A percentile compares a stretch with the other conserved stretches of the same genome.
Conservation (phyloP, 257 asterid species). For the Solanum sitiens region DNA sequence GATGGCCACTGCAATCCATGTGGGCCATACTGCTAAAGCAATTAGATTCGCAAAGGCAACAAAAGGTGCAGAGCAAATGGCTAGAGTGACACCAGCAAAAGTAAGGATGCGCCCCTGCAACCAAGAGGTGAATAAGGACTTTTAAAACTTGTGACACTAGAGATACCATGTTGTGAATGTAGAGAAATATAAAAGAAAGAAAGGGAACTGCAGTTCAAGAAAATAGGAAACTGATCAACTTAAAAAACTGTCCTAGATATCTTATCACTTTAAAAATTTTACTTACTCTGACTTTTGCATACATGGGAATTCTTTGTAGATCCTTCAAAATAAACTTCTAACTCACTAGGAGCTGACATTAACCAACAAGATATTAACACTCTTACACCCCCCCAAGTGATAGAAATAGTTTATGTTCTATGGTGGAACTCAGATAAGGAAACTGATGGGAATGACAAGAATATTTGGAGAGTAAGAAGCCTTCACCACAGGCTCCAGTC, state of each 20-base stretch:
- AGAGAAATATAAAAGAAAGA: not conserved
- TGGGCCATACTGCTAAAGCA: slow-evolving; percentile 87
- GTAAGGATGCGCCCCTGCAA: slow-evolving; percentile 86
- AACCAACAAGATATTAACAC: not conserved
- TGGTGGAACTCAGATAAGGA: not conserved
- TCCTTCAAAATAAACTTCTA: not conserved
- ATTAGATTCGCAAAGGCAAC: slow-evolving; percentile 69
- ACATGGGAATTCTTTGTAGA: not conserved
- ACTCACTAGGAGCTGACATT: not conserved
- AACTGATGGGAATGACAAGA: not conserved
- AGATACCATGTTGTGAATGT: not conserved
- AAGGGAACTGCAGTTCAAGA: not conserved
- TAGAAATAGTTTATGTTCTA: not conserved
- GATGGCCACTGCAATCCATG: slow-evolving; percentile 84
- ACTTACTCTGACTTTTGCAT: not conserved
- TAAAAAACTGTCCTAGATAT: not conserved
- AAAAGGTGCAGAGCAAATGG: slow-evolving; percentile 72
- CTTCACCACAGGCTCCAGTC: not conserved
- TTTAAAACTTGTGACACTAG: not conserved
- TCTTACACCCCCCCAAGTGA: not conserved
- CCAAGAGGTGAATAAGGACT: not conserved
- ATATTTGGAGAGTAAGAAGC: not conserved
- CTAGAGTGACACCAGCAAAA: slow-evolving; percentile 70
- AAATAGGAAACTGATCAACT: not conserved
- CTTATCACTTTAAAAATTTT: not conserved